These are phyloP conservation scores for Erodium texanum DNA, from an alignment of 441 rosid species.

Conservation along the genomic window DNA sequence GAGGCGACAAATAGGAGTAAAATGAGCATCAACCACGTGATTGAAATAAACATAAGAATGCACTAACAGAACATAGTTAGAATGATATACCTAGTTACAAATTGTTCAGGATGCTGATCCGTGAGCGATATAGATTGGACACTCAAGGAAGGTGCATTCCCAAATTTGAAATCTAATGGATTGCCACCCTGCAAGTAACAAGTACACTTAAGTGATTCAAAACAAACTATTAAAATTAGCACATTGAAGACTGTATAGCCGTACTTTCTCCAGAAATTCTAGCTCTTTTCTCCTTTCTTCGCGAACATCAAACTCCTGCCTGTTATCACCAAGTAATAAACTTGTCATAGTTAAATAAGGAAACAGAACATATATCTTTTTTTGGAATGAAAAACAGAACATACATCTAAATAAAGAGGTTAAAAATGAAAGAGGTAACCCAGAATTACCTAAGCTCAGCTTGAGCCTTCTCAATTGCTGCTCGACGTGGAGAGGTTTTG, in stretches of 20 bases:
- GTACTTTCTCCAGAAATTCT: constrained; percentile 97
- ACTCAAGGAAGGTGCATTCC: constrained; percentile 62
- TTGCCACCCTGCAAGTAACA: constrained; percentile 76
- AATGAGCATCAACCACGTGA: constrained; percentile 19
- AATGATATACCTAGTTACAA: constrained; percentile 68
- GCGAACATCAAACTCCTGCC: constrained; percentile 97
- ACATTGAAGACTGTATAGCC: constrained; percentile 25
- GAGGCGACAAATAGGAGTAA: constrained; percentile 25
- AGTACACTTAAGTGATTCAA: constrained; percentile 11
- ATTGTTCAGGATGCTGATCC: constrained; percentile 75
- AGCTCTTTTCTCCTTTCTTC: constrained; percentile 92
- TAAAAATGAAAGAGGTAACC: constrained; percentile 12
- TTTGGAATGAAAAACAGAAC: background rate
- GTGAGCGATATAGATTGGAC: constrained; percentile 88
- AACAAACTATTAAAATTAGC: constrained; percentile 11
- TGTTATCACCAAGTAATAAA: constrained; percentile 29
- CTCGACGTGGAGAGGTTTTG: constrained; percentile 85
- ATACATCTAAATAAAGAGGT: background rate
- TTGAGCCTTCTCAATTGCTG: constrained; percentile 94
- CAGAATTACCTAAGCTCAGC: constrained; percentile 74
- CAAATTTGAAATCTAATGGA: constrained; percentile 94
- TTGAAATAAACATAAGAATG: constrained; percentile 15
- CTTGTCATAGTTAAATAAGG: constrained; percentile 11
- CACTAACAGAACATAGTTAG: constrained; percentile 18
- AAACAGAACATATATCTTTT: background rate